phyloP scores from a whole-genome alignment of 2,329 filamentous ascomycete genomes.

The Arthrobotrys entomopaga region DNA sequence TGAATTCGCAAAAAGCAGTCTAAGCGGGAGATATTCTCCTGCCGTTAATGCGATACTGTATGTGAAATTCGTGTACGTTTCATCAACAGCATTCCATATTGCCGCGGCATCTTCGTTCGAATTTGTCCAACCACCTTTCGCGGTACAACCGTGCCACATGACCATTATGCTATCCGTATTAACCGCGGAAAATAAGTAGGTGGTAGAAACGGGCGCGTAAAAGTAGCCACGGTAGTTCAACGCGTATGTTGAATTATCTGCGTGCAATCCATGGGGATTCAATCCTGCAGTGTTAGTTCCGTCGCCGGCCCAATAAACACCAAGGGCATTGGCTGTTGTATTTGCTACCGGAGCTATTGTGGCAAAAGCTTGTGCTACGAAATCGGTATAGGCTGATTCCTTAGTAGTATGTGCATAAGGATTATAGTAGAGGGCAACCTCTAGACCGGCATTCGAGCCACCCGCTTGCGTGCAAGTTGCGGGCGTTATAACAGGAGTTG shows the following conservation, averaged over 20 bases:
- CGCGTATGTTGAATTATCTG: not conserved
- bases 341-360: not conserved
- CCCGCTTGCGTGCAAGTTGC: not conserved
- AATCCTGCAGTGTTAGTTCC: not conserved
- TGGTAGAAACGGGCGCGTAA: not conserved
- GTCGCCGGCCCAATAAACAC: not conserved
- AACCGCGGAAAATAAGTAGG: conserved; percentile 1
- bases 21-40: conserved; percentile 22
- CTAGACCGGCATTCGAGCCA: conserved; percentile 7
- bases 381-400: not conserved
- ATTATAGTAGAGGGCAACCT: conserved; percentile 30
- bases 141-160: conserved; percentile 2
- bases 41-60: not conserved
- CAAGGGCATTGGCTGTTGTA: not conserved
- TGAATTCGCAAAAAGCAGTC: conserved; percentile 8
- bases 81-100: not conserved
- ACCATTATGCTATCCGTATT: conserved; percentile 8
- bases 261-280: conserved; percentile 12
- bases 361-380: conserved; percentile 3
- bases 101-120: not conserved
- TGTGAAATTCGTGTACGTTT: not conserved
- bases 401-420: not conserved
- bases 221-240: conserved; percentile 33
- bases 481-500: not conserved
- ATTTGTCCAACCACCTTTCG: conserved; percentile 10